A percentile compares a stretch with the other conserved stretches of the same genome.
phyloP scores from a whole-genome alignment of 306 rosid genomes.

The Oemleria cerasiformis region DNA sequence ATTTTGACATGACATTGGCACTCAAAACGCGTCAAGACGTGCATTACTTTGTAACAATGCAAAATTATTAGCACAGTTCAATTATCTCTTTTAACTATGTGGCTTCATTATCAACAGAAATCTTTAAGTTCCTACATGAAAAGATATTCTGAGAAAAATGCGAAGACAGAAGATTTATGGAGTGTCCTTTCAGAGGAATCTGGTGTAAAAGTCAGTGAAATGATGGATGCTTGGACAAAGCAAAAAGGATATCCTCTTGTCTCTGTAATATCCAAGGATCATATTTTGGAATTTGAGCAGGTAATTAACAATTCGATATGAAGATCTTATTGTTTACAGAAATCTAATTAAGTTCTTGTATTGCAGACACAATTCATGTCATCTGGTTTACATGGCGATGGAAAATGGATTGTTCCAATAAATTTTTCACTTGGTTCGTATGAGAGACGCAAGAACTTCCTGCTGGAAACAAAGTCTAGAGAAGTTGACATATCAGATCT shows the following conservation, averaged over 20 bases:
- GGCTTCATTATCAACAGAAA: constrained; percentile 39
- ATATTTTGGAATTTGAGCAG: constrained; percentile 52
- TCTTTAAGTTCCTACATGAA: constrained; percentile 46
- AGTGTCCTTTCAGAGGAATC: constrained; percentile 54
- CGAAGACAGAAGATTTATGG: constrained; percentile 64
- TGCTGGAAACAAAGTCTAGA: constrained; percentile 35
- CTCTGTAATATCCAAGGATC: constrained; percentile 36
- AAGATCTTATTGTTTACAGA: not conserved
- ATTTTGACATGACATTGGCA: too few relatives aligned
- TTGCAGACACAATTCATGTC: constrained; percentile 54
- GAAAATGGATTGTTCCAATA: constrained; percentile 57
- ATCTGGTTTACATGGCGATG: constrained; percentile 41
- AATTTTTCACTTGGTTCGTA: constrained; percentile 53
- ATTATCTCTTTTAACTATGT: not conserved
- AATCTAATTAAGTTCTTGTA: constrained; percentile 21
- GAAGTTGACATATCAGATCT: constrained; percentile 46
- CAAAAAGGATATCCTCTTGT: constrained; percentile 62
- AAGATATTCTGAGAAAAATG: constrained; percentile 51
- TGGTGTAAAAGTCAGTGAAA: constrained; percentile 38
- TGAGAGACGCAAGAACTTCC: constrained; percentile 34
- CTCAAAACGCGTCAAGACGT: too few relatives aligned
- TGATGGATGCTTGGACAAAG: constrained; percentile 67
- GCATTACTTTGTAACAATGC: not conserved
- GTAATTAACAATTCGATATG: constrained; percentile 20
- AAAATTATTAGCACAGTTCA: not conserved